Base-by-base conservation (phyloP, 1,284 basidiomycete genomes). In the Chondrostereum purpureum region DNA sequence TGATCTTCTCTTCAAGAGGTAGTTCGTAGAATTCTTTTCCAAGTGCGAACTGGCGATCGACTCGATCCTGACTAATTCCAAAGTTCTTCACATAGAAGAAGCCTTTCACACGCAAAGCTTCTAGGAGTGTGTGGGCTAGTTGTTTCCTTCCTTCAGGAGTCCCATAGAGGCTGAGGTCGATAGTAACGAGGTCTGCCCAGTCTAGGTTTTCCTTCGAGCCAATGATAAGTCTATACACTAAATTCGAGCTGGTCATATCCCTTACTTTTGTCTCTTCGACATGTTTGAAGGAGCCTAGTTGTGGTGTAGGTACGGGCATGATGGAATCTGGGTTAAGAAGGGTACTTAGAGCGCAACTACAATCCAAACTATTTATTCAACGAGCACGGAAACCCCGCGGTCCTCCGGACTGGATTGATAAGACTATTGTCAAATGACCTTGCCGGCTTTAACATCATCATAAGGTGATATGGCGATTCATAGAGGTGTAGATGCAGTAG, bases 1-100 rank as follows among this genome's bases (percentile, higher is more conserved):
- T 71, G 35, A 63, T 53, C 62, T 75, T 77, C 62, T 77, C 74
- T 53, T 75, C 72, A 3, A 74, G 56, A 3, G 74, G 69, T 1
- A 74, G 55, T 47, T 76, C 69, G 55, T 69, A 70, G 56, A 72
- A 66, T 46, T 58, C 55, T 49, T 75, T 67, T 18, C 66, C 70
- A 40, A 74, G 59, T 31, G 68, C 67, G 35, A 70, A 63, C 48
- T 70, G 62, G 10, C 69, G 61, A n/a, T 67, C 59, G 8, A 67
- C 68, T 48, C 63, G 52, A 14, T 58, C 57, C 40, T 59, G 58
- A 5, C 61, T 59, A 16, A 64, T 59, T 11, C 66, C 67, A 46
- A 72, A 70, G 48, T 72, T 70, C 53, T 69, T 58, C 14, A 70
- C 62, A 48, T 68, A 73, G 56, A 72, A 66, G 56, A 71, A 77